Base-by-base conservation (phyloP, 805 yeast genomes). In the Wickerhamomyces hampshirensis region DNA sequence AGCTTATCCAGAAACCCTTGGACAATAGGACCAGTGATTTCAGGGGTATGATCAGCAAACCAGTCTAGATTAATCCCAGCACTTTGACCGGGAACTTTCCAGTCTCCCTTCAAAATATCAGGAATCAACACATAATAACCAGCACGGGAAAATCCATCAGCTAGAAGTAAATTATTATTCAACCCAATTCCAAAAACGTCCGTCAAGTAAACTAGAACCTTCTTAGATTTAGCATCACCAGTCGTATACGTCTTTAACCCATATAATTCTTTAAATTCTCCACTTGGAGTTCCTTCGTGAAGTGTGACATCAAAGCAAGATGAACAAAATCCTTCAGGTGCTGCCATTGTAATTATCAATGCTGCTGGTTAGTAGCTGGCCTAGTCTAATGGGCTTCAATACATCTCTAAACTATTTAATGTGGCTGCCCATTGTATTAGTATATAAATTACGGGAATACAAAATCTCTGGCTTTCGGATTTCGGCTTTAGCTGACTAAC, bases 61-160 rank as follows among this genome's bases (percentile, higher is more conserved):
- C 95, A 87, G 0, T 49, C 54, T 4, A 34, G 40, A 16, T 43
- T 8, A 30, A 57, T 58, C 10, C 53, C 50, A 3, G 40, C 37
- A 19, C 56, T 56, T 12, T 47, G 50, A 4, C 48, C 59, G 3
- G 31, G 28, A 37, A 62, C 69, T 27, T 70, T 64, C n/a, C 60
- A 50, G 21, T 67, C 68, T 24, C 73, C 75, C 21, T 72, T 60
- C 47, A 85, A 69, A 40, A 84, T 67, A 58, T 87, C 96, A 12
- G 95, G 95, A 23, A 81, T 62, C 32, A 80, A 65, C 1, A 82
- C 89, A 30, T 70, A 73, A 62, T 70, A 85, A 16, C 86, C 85
- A 6, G 56, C 56, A 32, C 59, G 59, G 31, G 89, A 84, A 42
- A 84, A 73, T 36, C 65, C 62, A 53, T 82, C 88, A 12, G 88